phyloP scores from a whole-genome alignment of 352 stramenopile genomes.

The Globisporangium nunn region DNA sequence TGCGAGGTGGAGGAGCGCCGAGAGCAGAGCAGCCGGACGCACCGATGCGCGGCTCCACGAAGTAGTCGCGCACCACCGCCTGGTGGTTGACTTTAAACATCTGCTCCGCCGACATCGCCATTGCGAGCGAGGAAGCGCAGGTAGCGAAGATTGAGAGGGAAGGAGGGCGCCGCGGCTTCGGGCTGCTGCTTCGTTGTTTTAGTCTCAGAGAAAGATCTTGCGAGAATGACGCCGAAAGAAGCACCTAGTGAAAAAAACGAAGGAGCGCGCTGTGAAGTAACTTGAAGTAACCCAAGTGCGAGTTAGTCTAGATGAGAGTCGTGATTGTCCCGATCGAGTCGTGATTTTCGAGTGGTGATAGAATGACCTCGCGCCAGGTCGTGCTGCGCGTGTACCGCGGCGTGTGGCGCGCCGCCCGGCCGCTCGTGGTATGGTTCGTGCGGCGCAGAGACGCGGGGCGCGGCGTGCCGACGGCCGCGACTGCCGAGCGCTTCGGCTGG shows the following conservation, averaged over 20 bases:
- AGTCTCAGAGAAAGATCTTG: neutral
- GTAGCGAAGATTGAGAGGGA: neutral
- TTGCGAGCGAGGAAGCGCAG: neutral
- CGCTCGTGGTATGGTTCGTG: constrained; percentile 50
- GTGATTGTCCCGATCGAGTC: too few relatives aligned
- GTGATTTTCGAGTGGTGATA: too few relatives aligned
- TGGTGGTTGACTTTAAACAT: constrained; percentile 70
- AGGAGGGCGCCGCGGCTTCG: too few relatives aligned
- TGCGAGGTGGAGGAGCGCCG: neutral
- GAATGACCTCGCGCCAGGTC: neutral
- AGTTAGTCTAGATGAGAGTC: too few relatives aligned
- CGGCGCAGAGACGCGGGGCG: constrained; percentile 37
- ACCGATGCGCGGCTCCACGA: constrained; percentile 81
- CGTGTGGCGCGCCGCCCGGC: constrained; percentile 41
- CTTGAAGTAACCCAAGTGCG: too few relatives aligned
- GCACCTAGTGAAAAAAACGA: too few relatives aligned
- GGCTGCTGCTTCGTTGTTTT: neutral
- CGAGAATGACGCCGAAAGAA: neutral
- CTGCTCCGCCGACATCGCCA: constrained; percentile 59
- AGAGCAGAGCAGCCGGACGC: constrained; percentile 8
- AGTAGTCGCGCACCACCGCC: constrained; percentile 82
- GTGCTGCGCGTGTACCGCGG: constrained; percentile 27
- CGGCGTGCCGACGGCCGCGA: constrained; percentile 23
- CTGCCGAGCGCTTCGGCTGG: constrained; percentile 48
- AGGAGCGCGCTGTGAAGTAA: too few relatives aligned